Conservation (phyloP, 768 basidiomycete species). For the Podaxis carcinomalis region DNA sequence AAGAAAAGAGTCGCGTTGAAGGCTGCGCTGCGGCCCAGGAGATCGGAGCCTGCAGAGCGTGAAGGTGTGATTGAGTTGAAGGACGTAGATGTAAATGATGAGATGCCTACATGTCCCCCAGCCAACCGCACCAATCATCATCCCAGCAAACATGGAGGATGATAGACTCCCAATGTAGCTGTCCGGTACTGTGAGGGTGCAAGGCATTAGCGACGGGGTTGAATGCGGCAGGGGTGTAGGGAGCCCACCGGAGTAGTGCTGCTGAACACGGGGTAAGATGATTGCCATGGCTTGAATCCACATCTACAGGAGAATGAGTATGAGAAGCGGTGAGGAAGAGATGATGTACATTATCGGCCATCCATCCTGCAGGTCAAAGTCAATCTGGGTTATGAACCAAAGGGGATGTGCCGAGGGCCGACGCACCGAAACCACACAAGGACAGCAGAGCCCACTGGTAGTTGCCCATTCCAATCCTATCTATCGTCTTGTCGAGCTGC, state of each 20-base stretch:
- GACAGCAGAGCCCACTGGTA: slow-evolving; percentile 83
- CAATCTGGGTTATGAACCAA: not conserved
- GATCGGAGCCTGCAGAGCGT: slow-evolving; percentile 60
- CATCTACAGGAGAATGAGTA: slow-evolving; percentile 49
- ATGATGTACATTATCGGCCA: slow-evolving; percentile 80
- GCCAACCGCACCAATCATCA: slow-evolving; percentile 92
- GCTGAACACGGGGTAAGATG: slow-evolving; percentile 93
- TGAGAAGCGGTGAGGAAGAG: slow-evolving; percentile 14
- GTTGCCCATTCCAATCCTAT: slow-evolving; percentile 87
- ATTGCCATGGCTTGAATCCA: slow-evolving; percentile 92
- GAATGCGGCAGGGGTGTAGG: not conserved
- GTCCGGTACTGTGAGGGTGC: slow-evolving; percentile 53
- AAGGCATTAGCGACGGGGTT: not conserved
- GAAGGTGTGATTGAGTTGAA: not conserved
- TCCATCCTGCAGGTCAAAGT: slow-evolving; percentile 58
- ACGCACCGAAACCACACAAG: slow-evolving; percentile 85
- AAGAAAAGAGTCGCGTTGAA: slow-evolving; percentile 93
- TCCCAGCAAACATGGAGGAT: slow-evolving; percentile 89
- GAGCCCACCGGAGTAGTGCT: slow-evolving; percentile 69
- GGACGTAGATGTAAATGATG: not conserved
- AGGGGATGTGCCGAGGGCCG: not conserved
- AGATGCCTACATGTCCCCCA: slow-evolving; percentile 82
- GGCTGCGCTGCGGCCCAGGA: slow-evolving; percentile 82
- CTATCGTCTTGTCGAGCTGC: slow-evolving; percentile 78
- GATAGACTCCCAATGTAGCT: slow-evolving; percentile 77